A percentile compares a stretch with the other conserved stretches of the same genome.
These are phyloP conservation scores for Penicillium janthinellum DNA, from an alignment of 2,329 filamentous ascomycete genomes.

Conservation along the genomic window DNA sequence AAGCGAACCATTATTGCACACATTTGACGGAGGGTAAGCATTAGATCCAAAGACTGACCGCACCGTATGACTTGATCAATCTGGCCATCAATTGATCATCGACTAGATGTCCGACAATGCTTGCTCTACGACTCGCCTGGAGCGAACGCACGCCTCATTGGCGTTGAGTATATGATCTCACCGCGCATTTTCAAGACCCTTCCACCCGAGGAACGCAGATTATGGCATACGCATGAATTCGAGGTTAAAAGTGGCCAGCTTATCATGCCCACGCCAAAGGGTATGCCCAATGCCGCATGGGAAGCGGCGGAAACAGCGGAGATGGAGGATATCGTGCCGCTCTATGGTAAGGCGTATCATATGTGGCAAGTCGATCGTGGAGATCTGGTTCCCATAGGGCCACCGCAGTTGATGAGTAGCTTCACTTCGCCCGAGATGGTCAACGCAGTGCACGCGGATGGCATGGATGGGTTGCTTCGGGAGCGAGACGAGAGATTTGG, in stretches of 20 bases:
- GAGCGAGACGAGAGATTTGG: conserved; percentile 59
- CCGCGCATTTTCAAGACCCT: conserved; percentile 68
- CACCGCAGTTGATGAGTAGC: conserved; percentile 66
- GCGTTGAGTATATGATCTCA: conserved; percentile 86
- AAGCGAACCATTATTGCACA: conserved; percentile 83
- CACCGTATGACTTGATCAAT: neutral
- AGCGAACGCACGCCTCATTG: conserved; percentile 71
- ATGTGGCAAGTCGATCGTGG: conserved; percentile 83
- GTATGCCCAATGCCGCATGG: conserved; percentile 63
- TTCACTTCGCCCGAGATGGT: conserved; percentile 42
- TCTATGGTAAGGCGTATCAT: conserved; percentile 86
- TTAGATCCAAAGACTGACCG: neutral
- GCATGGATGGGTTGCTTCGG: conserved; percentile 43
- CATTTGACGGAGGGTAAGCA: conserved; percentile 65
- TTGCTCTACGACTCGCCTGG: conserved; percentile 76
- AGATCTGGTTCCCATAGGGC: conserved; percentile 62
- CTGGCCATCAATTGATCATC: neutral
- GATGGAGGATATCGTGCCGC: conserved; percentile 72
- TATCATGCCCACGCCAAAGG: conserved; percentile 42
- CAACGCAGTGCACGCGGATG: conserved; percentile 25
- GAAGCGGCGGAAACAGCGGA: conserved; percentile 75
- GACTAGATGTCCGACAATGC: conserved; percentile 74
- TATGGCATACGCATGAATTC: conserved; percentile 74
- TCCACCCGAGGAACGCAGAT: conserved; percentile 64
- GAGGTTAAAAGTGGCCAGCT: conserved; percentile 50